Percentiles rank a stretch among this genome's conserved stretches.
These are phyloP conservation scores for Haplosporangium sp. DNA, from an alignment of 371 early-diverging fungal species.

Conservation along the genomic window DNA sequence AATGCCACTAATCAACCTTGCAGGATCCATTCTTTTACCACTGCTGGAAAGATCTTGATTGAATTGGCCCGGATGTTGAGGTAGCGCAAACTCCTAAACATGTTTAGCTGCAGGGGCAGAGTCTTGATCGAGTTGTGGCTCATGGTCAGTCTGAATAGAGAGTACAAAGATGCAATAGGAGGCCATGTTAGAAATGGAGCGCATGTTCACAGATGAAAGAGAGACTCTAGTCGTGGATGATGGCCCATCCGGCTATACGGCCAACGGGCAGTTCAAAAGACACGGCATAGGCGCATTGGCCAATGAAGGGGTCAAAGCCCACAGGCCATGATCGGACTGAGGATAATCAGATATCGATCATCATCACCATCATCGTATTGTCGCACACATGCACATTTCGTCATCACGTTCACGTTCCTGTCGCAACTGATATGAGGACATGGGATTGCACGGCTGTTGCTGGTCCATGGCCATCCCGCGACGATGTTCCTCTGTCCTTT, in stretches of 20 bases:
- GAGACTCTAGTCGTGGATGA: neutral
- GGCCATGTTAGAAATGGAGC: neutral
- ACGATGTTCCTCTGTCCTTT: neutral
- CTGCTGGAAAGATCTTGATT: conserved; percentile 44
- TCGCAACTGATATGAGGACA: too few species aligned
- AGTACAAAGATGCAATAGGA: too few species aligned
- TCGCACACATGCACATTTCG: neutral
- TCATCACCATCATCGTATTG: neutral
- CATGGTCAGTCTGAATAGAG: conserved; percentile 38
- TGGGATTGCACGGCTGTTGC: too few species aligned
- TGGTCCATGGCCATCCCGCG: too few species aligned
- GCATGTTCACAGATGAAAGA: neutral
- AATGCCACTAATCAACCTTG: neutral
- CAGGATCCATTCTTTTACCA: conserved; percentile 22
- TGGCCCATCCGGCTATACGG: neutral
- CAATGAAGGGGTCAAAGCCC: neutral
- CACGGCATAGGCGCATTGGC: too few species aligned
- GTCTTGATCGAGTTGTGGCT: conserved; percentile 54
- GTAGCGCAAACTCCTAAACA: conserved; percentile 49
- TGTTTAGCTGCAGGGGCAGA: conserved; percentile 50
- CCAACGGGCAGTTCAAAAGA: too few species aligned
- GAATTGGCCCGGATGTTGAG: conserved; percentile 55
- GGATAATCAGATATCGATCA: too few species aligned
- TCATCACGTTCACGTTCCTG: too few species aligned
- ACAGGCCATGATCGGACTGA: too few species aligned